phyloP scores from a whole-genome alignment of 2,329 filamentous ascomycete genomes.

The Scleromitrula shiraiana region DNA sequence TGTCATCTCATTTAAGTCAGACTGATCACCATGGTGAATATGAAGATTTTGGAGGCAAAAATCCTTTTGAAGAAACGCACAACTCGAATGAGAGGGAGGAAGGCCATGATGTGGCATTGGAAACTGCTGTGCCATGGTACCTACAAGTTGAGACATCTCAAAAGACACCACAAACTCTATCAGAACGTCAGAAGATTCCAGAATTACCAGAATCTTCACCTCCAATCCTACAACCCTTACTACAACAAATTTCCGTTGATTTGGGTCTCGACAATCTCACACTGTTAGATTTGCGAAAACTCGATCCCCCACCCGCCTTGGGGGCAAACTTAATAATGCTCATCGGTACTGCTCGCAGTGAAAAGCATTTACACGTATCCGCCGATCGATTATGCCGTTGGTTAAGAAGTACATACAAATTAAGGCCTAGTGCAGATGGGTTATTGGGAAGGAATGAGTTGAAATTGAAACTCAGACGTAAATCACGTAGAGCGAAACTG shows the following conservation, averaged over 20 bases:
- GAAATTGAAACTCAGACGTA: constrained; percentile 75
- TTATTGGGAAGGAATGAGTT: constrained; percentile 84
- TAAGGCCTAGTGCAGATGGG: constrained; percentile 76
- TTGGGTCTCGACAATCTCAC: constrained; percentile 77
- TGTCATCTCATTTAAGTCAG: constrained; percentile 12
- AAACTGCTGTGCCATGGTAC: constrained; percentile 66
- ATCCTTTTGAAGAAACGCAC: background rate
- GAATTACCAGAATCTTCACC: constrained; percentile 54
- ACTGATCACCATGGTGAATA: constrained; percentile 5
- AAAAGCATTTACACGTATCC: constrained; percentile 87
- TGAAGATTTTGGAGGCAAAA: background rate
- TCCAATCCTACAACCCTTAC: constrained; percentile 58
- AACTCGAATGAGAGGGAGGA: constrained; percentile 1
- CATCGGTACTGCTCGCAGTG: constrained; percentile 81
- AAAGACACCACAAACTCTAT: constrained; percentile 33
- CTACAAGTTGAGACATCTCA: constrained; percentile 57
- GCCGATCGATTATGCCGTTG: constrained; percentile 85
- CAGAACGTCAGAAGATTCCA: constrained; percentile 49
- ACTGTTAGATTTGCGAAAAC: constrained; percentile 71
- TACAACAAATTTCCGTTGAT: constrained; percentile 74
- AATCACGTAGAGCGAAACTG: constrained; percentile 73
- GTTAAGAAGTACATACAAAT: constrained; percentile 63
- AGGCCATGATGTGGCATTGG: constrained; percentile 11
- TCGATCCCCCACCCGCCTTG: constrained; percentile 81
- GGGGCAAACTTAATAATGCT: constrained; percentile 89